Percentiles rank a stretch among this genome's conserved stretches.
phyloP scores from a whole-genome alignment of 129 eudicot genomes.

The Chrysanthemum lavandulifolium region DNA sequence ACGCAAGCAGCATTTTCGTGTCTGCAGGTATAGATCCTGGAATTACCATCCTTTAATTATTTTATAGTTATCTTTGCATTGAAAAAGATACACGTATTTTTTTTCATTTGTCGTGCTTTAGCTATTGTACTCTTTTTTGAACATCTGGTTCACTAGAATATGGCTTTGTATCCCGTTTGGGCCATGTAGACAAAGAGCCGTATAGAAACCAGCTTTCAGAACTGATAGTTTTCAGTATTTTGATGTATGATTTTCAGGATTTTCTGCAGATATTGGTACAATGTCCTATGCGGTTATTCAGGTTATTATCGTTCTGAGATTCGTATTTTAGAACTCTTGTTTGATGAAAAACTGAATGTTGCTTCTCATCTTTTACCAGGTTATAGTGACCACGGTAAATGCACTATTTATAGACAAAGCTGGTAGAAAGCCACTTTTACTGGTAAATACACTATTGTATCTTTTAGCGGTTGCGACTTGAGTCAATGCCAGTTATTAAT shows the following conservation, averaged over 20 bases:
- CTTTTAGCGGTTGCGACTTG: background rate
- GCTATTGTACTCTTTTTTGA: too few species aligned
- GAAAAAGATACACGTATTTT: too few species aligned
- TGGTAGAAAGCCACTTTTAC: constrained; percentile 77
- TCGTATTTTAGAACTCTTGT: background rate
- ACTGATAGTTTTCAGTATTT: background rate
- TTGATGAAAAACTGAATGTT: background rate
- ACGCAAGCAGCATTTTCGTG: constrained; percentile 63
- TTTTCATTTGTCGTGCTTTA: too few species aligned
- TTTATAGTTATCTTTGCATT: too few species aligned
- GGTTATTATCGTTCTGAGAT: constrained; percentile 50
- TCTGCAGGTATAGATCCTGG: constrained; percentile 51
- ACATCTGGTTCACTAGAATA: too few species aligned
- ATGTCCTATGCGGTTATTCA: constrained; percentile 63
- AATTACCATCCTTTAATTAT: background rate
- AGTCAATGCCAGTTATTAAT: background rate
- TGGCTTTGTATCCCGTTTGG: too few species aligned
- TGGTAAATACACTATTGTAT: constrained; percentile 38
- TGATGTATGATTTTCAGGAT: constrained; percentile 46
- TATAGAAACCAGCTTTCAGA: too few species aligned
- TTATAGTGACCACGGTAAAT: constrained; percentile 42
- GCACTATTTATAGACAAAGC: constrained; percentile 75
- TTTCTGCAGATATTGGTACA: constrained; percentile 61
- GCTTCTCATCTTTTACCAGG: background rate
- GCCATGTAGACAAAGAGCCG: too few species aligned